Conservation (phyloP, 2,329 filamentous ascomycete species). For the Cladosporium velox region DNA sequence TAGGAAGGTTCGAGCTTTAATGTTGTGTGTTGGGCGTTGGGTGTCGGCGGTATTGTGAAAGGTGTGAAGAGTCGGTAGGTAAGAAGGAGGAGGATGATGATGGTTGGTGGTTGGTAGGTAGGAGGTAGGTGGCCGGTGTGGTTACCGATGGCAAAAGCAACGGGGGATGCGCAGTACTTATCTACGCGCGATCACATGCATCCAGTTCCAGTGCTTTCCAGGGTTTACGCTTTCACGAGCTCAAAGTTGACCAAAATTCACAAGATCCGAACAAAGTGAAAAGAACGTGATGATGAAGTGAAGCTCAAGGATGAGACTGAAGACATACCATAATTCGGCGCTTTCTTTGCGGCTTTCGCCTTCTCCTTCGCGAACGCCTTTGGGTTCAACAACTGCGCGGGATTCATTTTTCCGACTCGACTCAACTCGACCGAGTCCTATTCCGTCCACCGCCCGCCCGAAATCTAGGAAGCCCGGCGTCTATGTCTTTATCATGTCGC, state of each 20-base stretch:
- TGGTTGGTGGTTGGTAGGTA: neutral
- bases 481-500: slow-evolving; percentile 24
- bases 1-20: neutral
- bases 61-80: neutral
- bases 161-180: neutral
- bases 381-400: slow-evolving; percentile 41
- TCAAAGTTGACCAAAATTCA: neutral
- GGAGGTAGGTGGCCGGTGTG: neutral
- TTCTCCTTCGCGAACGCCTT: slow-evolving; percentile 41
- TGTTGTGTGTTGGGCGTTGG: neutral
- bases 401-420: slow-evolving; percentile 33
- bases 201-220: neutral
- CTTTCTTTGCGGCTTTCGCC: slow-evolving; percentile 29
- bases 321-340: slow-evolving; percentile 35
- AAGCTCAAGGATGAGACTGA: slow-evolving; percentile 25
- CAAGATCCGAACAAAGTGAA: neutral
- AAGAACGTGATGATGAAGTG: neutral
- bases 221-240: neutral
- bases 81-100: neutral
- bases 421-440: neutral
- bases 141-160: neutral
- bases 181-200: neutral
- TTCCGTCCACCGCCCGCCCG: neutral
- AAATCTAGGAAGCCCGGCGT: neutral
- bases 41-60: neutral